phyloP scores from a whole-genome alignment of 257 asterid genomes.

The Knoxia roxburghii region DNA sequence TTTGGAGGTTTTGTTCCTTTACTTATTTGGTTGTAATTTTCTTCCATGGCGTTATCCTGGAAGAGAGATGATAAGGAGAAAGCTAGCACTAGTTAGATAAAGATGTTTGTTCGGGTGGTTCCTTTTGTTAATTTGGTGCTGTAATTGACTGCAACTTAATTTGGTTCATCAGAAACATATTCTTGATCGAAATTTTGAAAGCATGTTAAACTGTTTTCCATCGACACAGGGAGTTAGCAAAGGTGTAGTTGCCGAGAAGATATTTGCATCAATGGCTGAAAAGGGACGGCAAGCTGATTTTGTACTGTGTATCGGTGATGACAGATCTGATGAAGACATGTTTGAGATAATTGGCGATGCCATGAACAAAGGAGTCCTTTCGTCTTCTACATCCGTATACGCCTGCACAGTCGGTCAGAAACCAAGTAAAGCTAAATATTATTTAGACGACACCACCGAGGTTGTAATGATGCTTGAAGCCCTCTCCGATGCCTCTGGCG shows the following conservation, averaged over 20 bases:
- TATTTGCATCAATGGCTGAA: constrained; percentile 33
- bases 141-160: not conserved
- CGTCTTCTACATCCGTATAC: constrained; percentile 26
- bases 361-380: constrained; percentile 20
- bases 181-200: not conserved
- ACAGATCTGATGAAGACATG: constrained; percentile 59
- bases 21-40: not conserved
- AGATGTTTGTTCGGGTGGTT: too few relatives aligned
- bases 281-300: constrained; percentile 38
- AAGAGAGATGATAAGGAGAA: not conserved
- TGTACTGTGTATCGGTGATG: constrained; percentile 50
- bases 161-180: not conserved
- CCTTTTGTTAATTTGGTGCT: not conserved
- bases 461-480: constrained; percentile 38
- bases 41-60: not conserved
- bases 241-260: constrained; percentile 47
- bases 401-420: constrained; percentile 57
- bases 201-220: not conserved
- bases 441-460: constrained; percentile 40
- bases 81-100: not conserved
- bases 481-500: constrained; percentile 27
- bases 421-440: constrained; percentile 52
- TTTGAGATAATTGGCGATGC: constrained; percentile 41
- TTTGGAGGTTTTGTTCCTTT: not conserved
- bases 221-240: constrained; percentile 44